Evolutionary conservation across 805 yeast genomes (phyloP).

Genomic region (Candida chilensis): DNA sequence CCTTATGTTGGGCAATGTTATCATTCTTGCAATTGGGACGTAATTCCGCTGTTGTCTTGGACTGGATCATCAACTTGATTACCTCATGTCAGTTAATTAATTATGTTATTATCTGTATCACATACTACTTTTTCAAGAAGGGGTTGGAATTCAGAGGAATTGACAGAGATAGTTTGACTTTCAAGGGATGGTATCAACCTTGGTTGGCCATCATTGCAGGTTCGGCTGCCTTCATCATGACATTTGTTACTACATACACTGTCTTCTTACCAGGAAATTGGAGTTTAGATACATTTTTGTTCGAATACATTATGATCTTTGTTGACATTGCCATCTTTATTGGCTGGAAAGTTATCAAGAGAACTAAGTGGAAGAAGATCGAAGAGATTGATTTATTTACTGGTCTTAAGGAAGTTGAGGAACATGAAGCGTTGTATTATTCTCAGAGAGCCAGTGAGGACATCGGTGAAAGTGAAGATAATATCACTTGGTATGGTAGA

Average conservation of each 20-base stretch:
- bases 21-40: slow-evolving; percentile 56
- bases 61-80: slow-evolving; percentile 65
- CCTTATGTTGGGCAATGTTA: slow-evolving; percentile 47
- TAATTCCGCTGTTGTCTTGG: slow-evolving; percentile 52
- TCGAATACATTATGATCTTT: slow-evolving; percentile 31
- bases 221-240: slow-evolving; percentile 18
- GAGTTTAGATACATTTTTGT: slow-evolving; percentile 28
- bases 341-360: slow-evolving; percentile 24
- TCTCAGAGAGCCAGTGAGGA: no score
- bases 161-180: slow-evolving; percentile 34
- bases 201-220: slow-evolving; percentile 9
- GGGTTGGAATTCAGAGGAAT: slow-evolving; percentile 48
- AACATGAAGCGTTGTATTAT: slow-evolving; percentile 21
- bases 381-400: slow-evolving; percentile 25
- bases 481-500: no score
- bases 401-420: slow-evolving; percentile 27
- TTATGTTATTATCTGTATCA: slow-evolving; percentile 45
- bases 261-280: slow-evolving; percentile 30
- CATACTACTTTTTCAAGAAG: slow-evolving; percentile 53
- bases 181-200: slow-evolving; percentile 54
- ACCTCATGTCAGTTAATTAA: slow-evolving; percentile 63
- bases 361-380: slow-evolving; percentile 22
- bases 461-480: no score
- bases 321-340: slow-evolving; percentile 23
- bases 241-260: slow-evolving; percentile 23